phyloP scores from a whole-genome alignment of 306 rosid genomes.

The Castanospermum australe region DNA sequence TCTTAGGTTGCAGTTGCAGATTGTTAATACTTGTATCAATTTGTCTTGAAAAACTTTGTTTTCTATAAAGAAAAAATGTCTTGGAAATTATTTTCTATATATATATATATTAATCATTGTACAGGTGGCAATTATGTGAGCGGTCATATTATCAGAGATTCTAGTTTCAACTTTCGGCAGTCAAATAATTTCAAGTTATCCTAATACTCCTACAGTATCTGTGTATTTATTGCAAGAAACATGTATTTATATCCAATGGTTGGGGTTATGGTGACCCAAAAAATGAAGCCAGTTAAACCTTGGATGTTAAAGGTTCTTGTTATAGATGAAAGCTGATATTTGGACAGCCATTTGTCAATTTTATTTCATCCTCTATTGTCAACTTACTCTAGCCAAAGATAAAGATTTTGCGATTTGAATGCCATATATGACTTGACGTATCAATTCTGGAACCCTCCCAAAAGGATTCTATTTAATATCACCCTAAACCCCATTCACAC shows the following conservation, averaged over 20 bases:
- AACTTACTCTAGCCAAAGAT: too few species aligned
- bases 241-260: background rate
- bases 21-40: background rate
- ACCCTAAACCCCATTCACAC: background rate
- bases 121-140: background rate
- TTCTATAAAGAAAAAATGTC: too few species aligned
- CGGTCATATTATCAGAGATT: background rate
- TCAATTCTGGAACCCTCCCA: too few species aligned
- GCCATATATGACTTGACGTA: too few species aligned
- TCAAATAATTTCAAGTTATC: background rate
- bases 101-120: background rate
- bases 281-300: background rate
- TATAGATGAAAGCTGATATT: background rate
- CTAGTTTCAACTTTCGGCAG: background rate
- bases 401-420: too few species aligned
- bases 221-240: background rate
- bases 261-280: background rate
- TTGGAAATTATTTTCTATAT: background rate
- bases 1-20: constrained; percentile 3
- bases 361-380: background rate
- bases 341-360: background rate
- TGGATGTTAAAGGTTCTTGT: background rate
- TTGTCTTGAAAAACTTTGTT: background rate
- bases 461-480: background rate
- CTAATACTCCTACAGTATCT: background rate